A percentile compares a stretch with the other conserved stretches of the same genome.
phyloP scores from a whole-genome alignment of 139 green algal genomes.

The Chlamydomonas sphaeroides region DNA sequence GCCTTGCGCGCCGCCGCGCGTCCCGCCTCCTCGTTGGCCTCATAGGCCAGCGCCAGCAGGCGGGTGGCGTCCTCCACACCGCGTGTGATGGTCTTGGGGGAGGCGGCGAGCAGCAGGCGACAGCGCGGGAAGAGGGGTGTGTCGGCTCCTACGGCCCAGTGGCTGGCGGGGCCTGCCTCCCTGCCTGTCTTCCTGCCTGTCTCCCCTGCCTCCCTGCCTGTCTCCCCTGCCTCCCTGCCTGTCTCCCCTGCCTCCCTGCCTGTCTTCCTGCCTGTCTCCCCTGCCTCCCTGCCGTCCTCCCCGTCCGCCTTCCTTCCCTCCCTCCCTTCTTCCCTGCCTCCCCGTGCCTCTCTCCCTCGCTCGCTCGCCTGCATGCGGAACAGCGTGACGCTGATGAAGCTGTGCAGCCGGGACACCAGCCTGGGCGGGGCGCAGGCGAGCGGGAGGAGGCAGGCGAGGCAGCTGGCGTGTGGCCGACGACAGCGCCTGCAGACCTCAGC shows the following conservation, averaged over 20 bases:
- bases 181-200: neutral
- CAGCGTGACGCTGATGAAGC: constrained; percentile 75
- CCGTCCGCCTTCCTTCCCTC: too few relatives aligned
- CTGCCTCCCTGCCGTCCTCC: too few relatives aligned
- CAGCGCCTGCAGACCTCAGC: neutral
- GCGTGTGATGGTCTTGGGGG: constrained; percentile 33
- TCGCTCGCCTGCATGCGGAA: constrained; percentile 52
- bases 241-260: too few relatives aligned
- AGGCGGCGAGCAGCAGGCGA: neutral
- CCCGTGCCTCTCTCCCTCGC: too few relatives aligned
- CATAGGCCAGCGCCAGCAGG: constrained; percentile 64
- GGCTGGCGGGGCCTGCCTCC: neutral
- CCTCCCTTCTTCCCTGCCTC: too few relatives aligned
- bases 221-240: too few relatives aligned
- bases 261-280: too few relatives aligned
- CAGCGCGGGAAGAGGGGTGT: neutral
- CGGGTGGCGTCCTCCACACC: constrained; percentile 49
- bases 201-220: too few relatives aligned
- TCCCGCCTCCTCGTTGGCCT: constrained; percentile 56
- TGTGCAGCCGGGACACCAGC: constrained; percentile 58
- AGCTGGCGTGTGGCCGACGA: neutral
- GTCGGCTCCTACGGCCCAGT: too few relatives aligned
- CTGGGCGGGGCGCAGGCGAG: neutral
- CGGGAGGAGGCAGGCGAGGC: neutral
- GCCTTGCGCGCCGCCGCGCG: neutral